Percentiles rank a stretch among this genome's conserved stretches.
These are phyloP conservation scores for Backusella westeae DNA, from an alignment of 192 early-diverging fungal genomes.

Conservation along the genomic window DNA sequence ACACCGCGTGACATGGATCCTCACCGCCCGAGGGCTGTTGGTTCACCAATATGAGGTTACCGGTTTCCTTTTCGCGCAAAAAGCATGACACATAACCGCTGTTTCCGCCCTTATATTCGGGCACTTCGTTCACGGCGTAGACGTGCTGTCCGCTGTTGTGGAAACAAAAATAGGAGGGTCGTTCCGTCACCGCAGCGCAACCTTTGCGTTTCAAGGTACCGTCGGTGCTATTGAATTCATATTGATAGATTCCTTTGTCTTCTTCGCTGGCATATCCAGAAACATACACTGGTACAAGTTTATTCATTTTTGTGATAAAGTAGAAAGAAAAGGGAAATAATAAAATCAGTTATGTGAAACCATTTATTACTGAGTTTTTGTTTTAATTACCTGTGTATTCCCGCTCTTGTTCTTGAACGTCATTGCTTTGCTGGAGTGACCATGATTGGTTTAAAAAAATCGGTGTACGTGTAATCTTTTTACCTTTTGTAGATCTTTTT, in stretches of 20 bases:
- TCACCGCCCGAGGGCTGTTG: constrained; percentile 19
- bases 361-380: not conserved
- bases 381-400: not conserved
- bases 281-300: constrained; percentile 20
- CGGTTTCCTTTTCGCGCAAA: constrained; percentile 3
- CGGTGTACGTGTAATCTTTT: not conserved
- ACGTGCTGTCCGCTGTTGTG: constrained; percentile 12
- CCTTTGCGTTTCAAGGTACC: constrained; percentile 14
- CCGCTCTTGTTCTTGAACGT: not conserved
- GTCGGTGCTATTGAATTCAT: constrained; percentile 18
- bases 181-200: not conserved
- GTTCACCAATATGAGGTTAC: constrained; percentile 18
- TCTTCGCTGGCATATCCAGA: constrained; percentile 29
- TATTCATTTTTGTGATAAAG: constrained; percentile 1
- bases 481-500: not conserved
- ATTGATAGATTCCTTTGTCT: constrained; percentile 31
- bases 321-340: constrained; percentile 10
- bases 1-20: constrained; percentile 27
- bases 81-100: constrained; percentile 30
- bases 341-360: not conserved
- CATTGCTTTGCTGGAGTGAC: not conserved
- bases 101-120: not conserved
- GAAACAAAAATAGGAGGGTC: constrained; percentile 26
- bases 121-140: constrained; percentile 26
- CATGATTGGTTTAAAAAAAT: not conserved